These are phyloP conservation scores for Uromyces viciae-fabae DNA, from an alignment of 1,284 basidiomycete species.

Conservation along the genomic window DNA sequence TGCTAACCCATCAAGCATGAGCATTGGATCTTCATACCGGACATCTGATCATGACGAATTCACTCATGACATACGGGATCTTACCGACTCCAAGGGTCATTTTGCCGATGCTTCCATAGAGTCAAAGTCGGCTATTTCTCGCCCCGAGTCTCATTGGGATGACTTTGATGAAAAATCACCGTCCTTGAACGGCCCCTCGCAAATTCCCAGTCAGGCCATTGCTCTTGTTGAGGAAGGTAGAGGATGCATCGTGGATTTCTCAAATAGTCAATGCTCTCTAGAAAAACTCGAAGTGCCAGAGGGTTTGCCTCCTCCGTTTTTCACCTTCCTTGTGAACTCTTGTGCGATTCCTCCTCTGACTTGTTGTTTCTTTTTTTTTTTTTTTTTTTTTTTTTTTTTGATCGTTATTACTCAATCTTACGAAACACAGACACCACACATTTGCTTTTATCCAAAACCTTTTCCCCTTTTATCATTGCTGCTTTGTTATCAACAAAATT, in stretches of 20 bases:
- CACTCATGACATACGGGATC: not conserved
- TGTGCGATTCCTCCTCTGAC: too few species aligned
- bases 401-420: not conserved
- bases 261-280: not conserved
- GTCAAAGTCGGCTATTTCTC: constrained; percentile 25
- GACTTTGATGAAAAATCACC: constrained; percentile 40
- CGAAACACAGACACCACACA: constrained; percentile 35
- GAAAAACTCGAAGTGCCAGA: constrained; percentile 21
- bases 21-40: not conserved
- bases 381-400: not conserved
- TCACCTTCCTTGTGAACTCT: too few species aligned
- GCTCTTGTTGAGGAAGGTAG: constrained; percentile 30
- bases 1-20: not conserved
- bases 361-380: not conserved
- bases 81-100: not conserved
- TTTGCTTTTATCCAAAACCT: constrained; percentile 16
- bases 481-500: not conserved
- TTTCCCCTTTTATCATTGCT: constrained; percentile 14
- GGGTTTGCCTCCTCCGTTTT: constrained; percentile 1
- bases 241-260: constrained; percentile 33
- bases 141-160: constrained; percentile 28
- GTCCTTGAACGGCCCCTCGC: not conserved
- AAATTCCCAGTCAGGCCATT: constrained; percentile 30
- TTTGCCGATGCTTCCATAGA: constrained; percentile 15
- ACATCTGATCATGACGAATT: not conserved